Percentiles rank a stretch among this genome's conserved stretches.
These are phyloP conservation scores for Phlyctochytrium arcticum DNA, from an alignment of 192 early-diverging fungal genomes.

Conservation along the genomic window DNA sequence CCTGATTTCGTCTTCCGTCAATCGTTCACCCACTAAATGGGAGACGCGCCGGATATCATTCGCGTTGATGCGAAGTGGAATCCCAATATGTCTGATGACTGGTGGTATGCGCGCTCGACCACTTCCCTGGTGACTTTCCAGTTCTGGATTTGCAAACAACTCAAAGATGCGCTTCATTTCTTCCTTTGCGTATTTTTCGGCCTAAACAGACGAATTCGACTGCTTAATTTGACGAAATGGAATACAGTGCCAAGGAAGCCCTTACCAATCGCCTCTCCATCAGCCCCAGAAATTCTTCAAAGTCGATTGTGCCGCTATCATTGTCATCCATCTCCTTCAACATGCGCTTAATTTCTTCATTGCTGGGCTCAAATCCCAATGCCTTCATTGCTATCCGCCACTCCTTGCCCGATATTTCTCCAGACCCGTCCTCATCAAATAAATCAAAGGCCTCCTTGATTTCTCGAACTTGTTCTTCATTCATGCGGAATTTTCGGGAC, in stretches of 20 bases:
- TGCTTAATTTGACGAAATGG: not conserved
- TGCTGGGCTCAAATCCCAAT: conserved; percentile 43
- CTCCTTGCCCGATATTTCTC: conserved; percentile 33
- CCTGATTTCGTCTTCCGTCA: conserved; percentile 42
- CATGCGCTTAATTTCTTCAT: conserved; percentile 44
- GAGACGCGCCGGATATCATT: conserved; percentile 34
- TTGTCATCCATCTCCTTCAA: conserved; percentile 43
- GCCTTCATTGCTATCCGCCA: conserved; percentile 60
- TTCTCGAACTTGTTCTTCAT: conserved; percentile 33
- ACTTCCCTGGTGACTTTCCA: not conserved
- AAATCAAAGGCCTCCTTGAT: conserved; percentile 63
- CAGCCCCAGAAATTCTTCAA: conserved; percentile 39
- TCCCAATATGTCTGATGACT: too few relatives aligned
- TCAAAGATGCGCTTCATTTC: conserved; percentile 63
- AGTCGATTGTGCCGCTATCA: conserved; percentile 45
- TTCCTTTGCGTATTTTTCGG: conserved; percentile 52
- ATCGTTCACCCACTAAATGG: conserved; percentile 32
- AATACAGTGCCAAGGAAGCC: not conserved
- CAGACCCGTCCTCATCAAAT: conserved; percentile 62
- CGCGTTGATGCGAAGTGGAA: conserved; percentile 24
- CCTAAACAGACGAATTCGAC: conserved; percentile 27
- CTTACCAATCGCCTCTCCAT: conserved; percentile 40
- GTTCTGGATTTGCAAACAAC: conserved; percentile 58
- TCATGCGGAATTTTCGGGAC: conserved; percentile 22
- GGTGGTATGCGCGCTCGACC: not conserved